Conservation (phyloP, 768 basidiomycete species). For the Boletus sp. region DNA sequence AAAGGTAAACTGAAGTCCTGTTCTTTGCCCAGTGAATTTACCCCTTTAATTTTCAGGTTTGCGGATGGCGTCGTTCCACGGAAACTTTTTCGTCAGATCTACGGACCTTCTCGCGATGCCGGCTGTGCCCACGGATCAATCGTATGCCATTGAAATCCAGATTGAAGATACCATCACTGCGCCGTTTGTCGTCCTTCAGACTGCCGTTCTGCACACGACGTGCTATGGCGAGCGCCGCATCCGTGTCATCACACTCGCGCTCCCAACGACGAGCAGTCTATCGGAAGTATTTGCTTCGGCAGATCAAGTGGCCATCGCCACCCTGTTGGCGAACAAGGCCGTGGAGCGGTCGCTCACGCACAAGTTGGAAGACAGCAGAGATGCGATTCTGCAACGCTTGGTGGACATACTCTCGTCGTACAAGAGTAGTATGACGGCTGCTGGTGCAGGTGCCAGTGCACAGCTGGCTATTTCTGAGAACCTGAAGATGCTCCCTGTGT, state of each 20-base stretch:
- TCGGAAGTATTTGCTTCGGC: constrained; percentile 89
- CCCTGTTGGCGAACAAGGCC: constrained; percentile 87
- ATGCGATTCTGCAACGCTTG: constrained; percentile 78
- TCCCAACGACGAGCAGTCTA: constrained; percentile 84
- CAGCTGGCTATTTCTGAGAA: constrained; percentile 93
- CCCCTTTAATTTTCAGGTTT: constrained; percentile 51
- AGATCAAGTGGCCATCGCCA: constrained; percentile 84
- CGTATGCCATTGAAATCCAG: constrained; percentile 92
- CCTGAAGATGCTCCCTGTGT: constrained; percentile 89
- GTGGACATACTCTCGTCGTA: constrained; percentile 84
- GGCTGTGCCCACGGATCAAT: constrained; percentile 94
- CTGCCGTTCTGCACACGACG: constrained; percentile 91
- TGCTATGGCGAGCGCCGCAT: constrained; percentile 92
- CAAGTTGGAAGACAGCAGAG: constrained; percentile 87
- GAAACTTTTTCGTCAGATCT: constrained; percentile 97
- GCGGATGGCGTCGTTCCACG: constrained; percentile 96
- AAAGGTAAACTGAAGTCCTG: constrained; percentile 53
- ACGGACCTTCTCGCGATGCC: constrained; percentile 96
- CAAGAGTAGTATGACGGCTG: constrained; percentile 95
- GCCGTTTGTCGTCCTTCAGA: constrained; percentile 92
- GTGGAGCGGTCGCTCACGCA: constrained; percentile 84
- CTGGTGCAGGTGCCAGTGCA: constrained; percentile 90
- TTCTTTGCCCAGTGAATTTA: neutral
- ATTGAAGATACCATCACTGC: constrained; percentile 92
- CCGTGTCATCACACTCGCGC: constrained; percentile 83